Evolutionary conservation across 768 basidiomycete species (phyloP), one percentile per base, ranked within the genome.

Genomic region (Zangia roseola): DNA sequence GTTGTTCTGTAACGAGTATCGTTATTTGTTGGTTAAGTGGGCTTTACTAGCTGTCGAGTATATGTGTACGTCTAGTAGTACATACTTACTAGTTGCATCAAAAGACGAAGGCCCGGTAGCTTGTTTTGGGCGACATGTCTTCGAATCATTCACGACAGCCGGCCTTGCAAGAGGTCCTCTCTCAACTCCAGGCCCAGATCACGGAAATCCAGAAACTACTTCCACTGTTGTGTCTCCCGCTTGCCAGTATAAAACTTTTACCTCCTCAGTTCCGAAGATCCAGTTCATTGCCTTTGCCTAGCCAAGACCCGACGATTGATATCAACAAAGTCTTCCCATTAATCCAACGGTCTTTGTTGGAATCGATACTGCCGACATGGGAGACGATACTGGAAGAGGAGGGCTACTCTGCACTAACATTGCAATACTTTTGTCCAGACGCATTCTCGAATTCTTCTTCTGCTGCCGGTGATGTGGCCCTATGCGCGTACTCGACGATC

Each of bases 401-500:
- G 30, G 63, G 75, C 20, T 68, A 72, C 10, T 66, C 66, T 12
- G 43, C 63, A 3, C 65, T 91, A 16, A 56, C 82, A 1, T 76
- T 83, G 34, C 82, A 85, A 51, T 91, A 84, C 64, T 92, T 94
- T 60, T 83, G 81, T 58, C 91, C 91, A 6, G 79, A 83, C 58
- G 59, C 69, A 19, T 80, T 84, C 60, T 75, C 71, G 13, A 81
- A 76, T 55, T 69, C 82, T 2, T 73, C 73, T 9, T 51, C 72
- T 9, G 60, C 70, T 6, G 78, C 84, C 0, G 79, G 80, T 20
- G 69, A 80, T 25, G 71, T 84, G 16, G 80, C 81, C 12, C 45
- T 82, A 5, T 66, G 73, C 38, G 81, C 88, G 3, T 91, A 90
- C 64, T 78, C 80, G 19, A 82, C 81, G 0, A 73, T 94, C 37